These are phyloP conservation scores for Berkeleyomyces rouxiae DNA, from an alignment of 2,329 filamentous ascomycete species.

Conservation along the genomic window DNA sequence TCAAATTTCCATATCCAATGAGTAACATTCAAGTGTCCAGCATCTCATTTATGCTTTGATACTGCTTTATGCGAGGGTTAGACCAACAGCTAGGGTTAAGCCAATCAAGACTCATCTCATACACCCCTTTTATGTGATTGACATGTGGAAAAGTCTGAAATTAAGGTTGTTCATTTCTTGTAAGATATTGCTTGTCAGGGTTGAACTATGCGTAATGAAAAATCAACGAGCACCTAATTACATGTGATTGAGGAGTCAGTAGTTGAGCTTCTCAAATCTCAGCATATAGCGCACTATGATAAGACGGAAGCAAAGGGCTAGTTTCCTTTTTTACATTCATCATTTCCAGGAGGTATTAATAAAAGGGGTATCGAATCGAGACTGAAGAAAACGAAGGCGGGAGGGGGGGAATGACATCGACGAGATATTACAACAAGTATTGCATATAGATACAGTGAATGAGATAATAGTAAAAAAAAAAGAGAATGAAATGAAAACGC, in stretches of 20 bases:
- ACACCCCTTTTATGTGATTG: not conserved
- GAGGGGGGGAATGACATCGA: not conserved
- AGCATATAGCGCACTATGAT: no score
- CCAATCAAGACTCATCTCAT: not conserved
- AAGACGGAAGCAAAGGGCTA: not conserved
- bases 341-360: not conserved
- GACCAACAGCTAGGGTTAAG: not conserved
- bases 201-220: not conserved
- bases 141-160: not conserved
- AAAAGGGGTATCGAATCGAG: not conserved
- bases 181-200: not conserved
- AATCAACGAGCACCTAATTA: not conserved
- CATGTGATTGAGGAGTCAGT: no score
- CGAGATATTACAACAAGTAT: not conserved
- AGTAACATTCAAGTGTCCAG: no score
- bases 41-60: no score
- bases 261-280: no score
- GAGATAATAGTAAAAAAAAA: not conserved
- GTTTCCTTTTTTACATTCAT: not conserved
- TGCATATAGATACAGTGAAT: not conserved
- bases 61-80: no score
- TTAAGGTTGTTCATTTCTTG: not conserved
- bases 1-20: no score
- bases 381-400: not conserved
- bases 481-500: not conserved